Conservation (phyloP, 2,329 filamentous ascomycete species). For the Claviceps capensis region DNA sequence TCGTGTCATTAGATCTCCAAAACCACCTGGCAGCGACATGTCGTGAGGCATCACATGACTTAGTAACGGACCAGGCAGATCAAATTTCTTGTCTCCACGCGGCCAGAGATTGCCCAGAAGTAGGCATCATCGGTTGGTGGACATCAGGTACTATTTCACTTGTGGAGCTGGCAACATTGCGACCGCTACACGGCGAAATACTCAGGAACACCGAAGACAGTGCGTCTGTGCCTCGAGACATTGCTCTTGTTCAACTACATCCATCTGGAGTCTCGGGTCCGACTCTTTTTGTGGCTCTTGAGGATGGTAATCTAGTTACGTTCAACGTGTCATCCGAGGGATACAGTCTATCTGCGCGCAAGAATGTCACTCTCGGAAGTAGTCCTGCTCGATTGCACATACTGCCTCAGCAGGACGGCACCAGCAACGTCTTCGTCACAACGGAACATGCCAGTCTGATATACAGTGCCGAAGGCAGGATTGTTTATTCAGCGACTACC, state of each 20-base stretch:
- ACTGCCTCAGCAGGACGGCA: conserved; percentile 51
- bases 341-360: conserved; percentile 56
- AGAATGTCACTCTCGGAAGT: conserved; percentile 73
- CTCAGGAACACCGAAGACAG: conserved; percentile 48
- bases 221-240: conserved; percentile 68
- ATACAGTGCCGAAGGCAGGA: conserved; percentile 73
- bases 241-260: conserved; percentile 68
- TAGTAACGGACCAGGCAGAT: conserved; percentile 27
- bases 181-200: conserved; percentile 49
- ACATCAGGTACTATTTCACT: conserved; percentile 67
- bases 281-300: conserved; percentile 78
- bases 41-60: conserved; percentile 45
- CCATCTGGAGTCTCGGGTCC: conserved; percentile 43
- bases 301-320: conserved; percentile 80
- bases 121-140: conserved; percentile 81
- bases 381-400: conserved; percentile 72
- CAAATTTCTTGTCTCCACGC: conserved; percentile 80
- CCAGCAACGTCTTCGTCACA: conserved; percentile 78
- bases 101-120: conserved; percentile 44
- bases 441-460: conserved; percentile 92
- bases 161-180: conserved; percentile 52
- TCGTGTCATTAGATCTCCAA: conserved; percentile 54
- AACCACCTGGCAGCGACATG: conserved; percentile 42
- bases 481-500: conserved; percentile 88
- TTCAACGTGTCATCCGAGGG: conserved; percentile 54